Conservation (phyloP, 345 rosid species). For the Eucalyptus fibrosa region DNA sequence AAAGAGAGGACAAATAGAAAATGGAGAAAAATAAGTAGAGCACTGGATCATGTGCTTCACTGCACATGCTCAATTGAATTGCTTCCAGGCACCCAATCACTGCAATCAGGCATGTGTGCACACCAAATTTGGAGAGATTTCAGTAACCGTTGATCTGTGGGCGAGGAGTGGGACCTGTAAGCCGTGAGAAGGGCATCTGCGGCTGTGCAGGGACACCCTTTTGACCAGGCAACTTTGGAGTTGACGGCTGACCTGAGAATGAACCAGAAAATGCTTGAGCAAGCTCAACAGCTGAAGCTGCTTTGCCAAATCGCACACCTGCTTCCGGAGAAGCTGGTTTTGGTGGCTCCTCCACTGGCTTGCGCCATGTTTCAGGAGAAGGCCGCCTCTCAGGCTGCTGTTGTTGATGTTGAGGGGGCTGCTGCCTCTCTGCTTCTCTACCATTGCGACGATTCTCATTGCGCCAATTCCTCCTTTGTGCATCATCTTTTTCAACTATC, state of each 20-base stretch:
- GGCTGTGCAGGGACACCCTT: conserved; percentile 21
- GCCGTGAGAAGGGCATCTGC: conserved; percentile 62
- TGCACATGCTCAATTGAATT: not conserved
- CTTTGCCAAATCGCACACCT: conserved; percentile 46
- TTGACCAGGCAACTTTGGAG: conserved; percentile 14
- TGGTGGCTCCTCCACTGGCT: conserved; percentile 30
- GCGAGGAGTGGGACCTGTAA: conserved; percentile 35
- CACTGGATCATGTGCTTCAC: not conserved
- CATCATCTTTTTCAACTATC: conserved; percentile 36
- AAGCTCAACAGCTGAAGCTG: conserved; percentile 68
- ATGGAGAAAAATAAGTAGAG: not conserved
- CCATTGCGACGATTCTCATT: conserved; percentile 35
- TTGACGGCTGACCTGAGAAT: conserved; percentile 30
- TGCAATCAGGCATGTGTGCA: not conserved
- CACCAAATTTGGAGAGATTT: not conserved
- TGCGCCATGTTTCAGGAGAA: conserved; percentile 85
- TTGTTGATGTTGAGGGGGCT: conserved; percentile 7
- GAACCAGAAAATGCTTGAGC: conserved; percentile 67
- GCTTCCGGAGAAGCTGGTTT: conserved; percentile 45
- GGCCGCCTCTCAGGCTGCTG: conserved; percentile 42
- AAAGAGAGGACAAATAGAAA: not conserved
- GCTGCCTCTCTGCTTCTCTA: conserved; percentile 29
- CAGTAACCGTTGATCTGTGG: conserved; percentile 63
- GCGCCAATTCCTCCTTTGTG: conserved; percentile 49
- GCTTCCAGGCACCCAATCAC: not conserved